phyloP scores from a whole-genome alignment of 2,329 filamentous ascomycete species.

The Blumeria hordei region DNA sequence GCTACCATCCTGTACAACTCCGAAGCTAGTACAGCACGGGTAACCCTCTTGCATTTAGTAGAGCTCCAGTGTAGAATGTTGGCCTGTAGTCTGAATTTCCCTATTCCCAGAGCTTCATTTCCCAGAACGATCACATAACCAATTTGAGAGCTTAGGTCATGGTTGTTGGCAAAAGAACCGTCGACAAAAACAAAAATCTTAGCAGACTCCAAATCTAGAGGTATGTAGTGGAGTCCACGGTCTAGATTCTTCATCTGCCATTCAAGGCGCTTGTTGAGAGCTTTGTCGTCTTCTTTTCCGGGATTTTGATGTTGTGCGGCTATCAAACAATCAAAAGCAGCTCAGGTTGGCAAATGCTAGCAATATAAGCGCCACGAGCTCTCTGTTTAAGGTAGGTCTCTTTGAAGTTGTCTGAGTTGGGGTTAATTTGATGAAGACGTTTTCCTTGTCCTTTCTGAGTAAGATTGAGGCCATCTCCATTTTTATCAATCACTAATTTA shows the following conservation, averaged over 20 bases:
- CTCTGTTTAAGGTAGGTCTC: background rate
- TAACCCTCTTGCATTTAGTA: conserved; percentile 3
- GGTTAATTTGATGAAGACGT: background rate
- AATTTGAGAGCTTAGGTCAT: background rate
- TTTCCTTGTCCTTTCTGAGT: conserved; percentile 1
- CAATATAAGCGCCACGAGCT: conserved; percentile 1
- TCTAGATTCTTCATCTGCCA: background rate
- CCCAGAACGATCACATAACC: background rate
- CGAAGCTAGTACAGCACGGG: conserved; percentile 3
- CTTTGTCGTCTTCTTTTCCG: background rate
- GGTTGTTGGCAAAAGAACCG: conserved; percentile 1
- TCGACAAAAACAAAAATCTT: conserved; percentile 1
- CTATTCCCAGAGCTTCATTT: background rate
- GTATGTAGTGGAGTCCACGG: background rate
- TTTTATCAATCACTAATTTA: background rate
- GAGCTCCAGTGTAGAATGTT: conserved; percentile 1
- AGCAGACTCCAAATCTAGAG: background rate
- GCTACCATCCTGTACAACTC: conserved; percentile 4
- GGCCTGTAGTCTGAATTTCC: background rate
- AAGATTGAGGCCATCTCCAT: background rate
- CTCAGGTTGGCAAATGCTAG: conserved; percentile 1
- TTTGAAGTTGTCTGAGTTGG: background rate
- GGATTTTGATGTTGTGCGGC: conserved; percentile 1
- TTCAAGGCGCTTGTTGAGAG: background rate
- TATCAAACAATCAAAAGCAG: conserved; percentile 1